Conservation (phyloP, 2,329 filamentous ascomycete genomes). For the Claviceps sp. region DNA sequence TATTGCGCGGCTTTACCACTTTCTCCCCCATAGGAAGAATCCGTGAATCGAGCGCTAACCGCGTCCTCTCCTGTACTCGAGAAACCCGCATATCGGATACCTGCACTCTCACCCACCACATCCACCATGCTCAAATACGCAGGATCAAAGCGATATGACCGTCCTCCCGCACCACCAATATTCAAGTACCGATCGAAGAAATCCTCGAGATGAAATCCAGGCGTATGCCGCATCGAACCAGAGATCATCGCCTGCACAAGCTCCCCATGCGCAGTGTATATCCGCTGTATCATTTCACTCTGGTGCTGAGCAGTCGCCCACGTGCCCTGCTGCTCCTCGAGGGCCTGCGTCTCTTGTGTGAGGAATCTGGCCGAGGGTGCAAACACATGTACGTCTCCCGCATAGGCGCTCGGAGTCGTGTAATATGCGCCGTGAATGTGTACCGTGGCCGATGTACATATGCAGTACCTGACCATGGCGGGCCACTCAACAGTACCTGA, state of each 20-base stretch:
- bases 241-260: slow-evolving; percentile 60
- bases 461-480: slow-evolving; percentile 73
- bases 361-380: slow-evolving; percentile 53
- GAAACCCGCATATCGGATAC: slow-evolving; percentile 41
- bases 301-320: slow-evolving; percentile 76
- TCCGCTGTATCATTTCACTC: slow-evolving; percentile 60
- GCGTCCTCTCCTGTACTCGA: slow-evolving; percentile 27
- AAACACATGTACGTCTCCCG: slow-evolving; percentile 49
- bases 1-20: slow-evolving; percentile 33
- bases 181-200: slow-evolving; percentile 71
- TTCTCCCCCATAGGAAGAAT: slow-evolving; percentile 22
- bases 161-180: slow-evolving; percentile 43
- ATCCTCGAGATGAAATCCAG: slow-evolving; percentile 73
- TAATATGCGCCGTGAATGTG: slow-evolving; percentile 82
- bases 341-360: slow-evolving; percentile 64
- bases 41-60: slow-evolving; percentile 37
- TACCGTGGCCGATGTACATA: slow-evolving; percentile 76
- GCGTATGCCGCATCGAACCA: slow-evolving; percentile 55
- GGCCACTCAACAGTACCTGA: slow-evolving; percentile 71
- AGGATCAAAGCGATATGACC: slow-evolving; percentile 53
- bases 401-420: slow-evolving; percentile 31
- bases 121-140: slow-evolving; percentile 62
- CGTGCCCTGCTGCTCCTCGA: slow-evolving; percentile 58
- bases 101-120: slow-evolving; percentile 44
- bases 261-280: slow-evolving; percentile 68